Evolutionary conservation across 495 filamentous ascomycete genomes (phyloP), one percentile per base, ranked within the genome.

Genomic region (Hyaloscypha finlandica): DNA sequence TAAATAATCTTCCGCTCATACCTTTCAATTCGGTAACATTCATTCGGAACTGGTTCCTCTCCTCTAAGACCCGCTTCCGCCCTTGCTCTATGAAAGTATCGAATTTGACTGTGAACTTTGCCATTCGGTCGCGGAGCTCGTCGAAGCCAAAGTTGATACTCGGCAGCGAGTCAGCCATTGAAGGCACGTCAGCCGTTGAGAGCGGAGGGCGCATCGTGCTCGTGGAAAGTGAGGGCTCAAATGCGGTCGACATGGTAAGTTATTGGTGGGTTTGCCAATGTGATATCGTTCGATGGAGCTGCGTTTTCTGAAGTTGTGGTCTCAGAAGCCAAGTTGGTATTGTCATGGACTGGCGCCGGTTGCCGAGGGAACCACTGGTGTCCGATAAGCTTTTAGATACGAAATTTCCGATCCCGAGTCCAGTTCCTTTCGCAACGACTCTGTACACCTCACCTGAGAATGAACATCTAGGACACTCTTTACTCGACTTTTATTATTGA

Each of bases 81-180:
- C 93, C 92, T 64, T 89, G 86, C 68, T 96, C 93, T 70, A 99
- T 97, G 74, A 97, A 97, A 8, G 88, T 88, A 74, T 98, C 95
- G 70, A 99, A 99, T 64, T 86, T 90, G 11, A 87, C 86, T 0
- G 92, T 98, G 77, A 99, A 99, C 60, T 90, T 90, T 32, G 90
- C 87, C 94, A 99, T 98, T 78, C 92, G 89, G 69, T 92, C 92
- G 77, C 94, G 94, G 67, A 99, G 81, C 68, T 97, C 93, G 66
- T 98, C 94, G 78, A 98, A 98, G 65, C 92, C 93, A 77, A 98
- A 97, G 78, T 95, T 93, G 78, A 97, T 91, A 76, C 81, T 92
- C 45, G 95, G 95, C 9, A 97, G 86, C 14, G 88, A 87, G 77
- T 95, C 92, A 42, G 92, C 92, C 75, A 85, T 77, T 25, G 83